Evolutionary conservation across 305 asterid species (phyloP).

Genomic region (Fraxinus angustifolia): DNA sequence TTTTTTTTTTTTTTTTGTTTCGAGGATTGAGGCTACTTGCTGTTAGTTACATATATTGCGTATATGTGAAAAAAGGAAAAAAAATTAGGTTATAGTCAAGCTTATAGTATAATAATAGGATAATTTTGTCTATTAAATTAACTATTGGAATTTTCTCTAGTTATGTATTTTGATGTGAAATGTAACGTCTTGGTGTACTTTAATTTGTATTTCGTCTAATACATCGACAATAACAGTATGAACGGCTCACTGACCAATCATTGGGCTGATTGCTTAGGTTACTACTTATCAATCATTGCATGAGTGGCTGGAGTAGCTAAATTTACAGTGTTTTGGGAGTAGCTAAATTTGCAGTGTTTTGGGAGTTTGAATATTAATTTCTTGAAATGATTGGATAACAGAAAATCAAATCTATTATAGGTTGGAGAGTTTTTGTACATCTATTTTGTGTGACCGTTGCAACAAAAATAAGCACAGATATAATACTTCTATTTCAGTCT

Average conservation of each 20-base stretch:
- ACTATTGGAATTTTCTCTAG: neutral
- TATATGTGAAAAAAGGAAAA: neutral
- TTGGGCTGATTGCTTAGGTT: neutral
- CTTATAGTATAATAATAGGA: neutral
- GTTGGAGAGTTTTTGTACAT: neutral
- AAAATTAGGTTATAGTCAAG: neutral
- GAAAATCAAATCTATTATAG: neutral
- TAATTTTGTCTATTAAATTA: neutral
- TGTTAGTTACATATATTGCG: conserved; percentile 6
- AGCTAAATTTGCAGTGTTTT: neutral
- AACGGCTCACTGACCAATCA: neutral
- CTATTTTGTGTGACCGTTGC: neutral
- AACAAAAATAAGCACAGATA: neutral
- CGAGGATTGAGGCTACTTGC: conserved; percentile 14
- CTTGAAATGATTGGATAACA: neutral
- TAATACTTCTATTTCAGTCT: neutral
- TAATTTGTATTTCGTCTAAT: neutral
- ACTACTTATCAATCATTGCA: neutral
- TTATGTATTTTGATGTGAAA: conserved; percentile 6
- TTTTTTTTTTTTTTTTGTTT: neutral
- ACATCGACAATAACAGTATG: neutral
- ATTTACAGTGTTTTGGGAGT: neutral
- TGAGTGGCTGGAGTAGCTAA: neutral
- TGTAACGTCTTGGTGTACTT: neutral
- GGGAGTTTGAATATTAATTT: neutral